Base-by-base conservation (phyloP, 306 rosid species). In the Sophora flavescens region DNA sequence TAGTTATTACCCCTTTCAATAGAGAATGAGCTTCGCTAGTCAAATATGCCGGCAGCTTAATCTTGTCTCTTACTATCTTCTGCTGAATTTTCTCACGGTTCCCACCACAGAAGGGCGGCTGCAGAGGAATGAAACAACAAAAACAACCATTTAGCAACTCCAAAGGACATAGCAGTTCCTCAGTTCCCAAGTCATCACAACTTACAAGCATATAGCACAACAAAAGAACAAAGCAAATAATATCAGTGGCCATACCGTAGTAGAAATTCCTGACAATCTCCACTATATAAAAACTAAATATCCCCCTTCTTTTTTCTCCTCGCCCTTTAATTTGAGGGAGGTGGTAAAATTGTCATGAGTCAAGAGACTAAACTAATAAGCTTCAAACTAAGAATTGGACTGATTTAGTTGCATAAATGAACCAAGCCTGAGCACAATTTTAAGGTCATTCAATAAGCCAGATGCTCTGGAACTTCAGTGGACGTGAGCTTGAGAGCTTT, bases 81-180 rank as follows among this genome's bases (percentile, higher is more conserved):
- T 86, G 93, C 85, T 94, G 98, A 63, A 92, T 87, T 78, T 86
- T 94, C 68, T 85, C 85, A 42, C 96, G 89, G 80, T 87, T 94
- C 74, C 98, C 97, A 68, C 95, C 98, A 80, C 87, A 84, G 69
- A 87, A 94, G 33, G 98, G 98, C 11, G 98, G 97, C 98, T 94
- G 88, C 88, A 87, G 74, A 80, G 30, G 41, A 45, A 35, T 41
- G 52, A 74, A 64, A 79, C 26, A 77, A 80, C 56, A 69, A 35
- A 78, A 72, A 28, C 33, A 74, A 30, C 62, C 63, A 82, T 35
- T 84, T 62, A 80, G 66, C 54, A 50, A 76, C 68, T 58, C 66
- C 41, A 63, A 47, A 69, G 8, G 60, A 72, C 30, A n/a, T 56
- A 5, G 13, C 63, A 38, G 68, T 72, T 12, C 28, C 57, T 50